Evolutionary conservation across 192 early-diverging fungal species (phyloP), one percentile per base, ranked within the genome.

Genomic region (Mortierella hygrophila): DNA sequence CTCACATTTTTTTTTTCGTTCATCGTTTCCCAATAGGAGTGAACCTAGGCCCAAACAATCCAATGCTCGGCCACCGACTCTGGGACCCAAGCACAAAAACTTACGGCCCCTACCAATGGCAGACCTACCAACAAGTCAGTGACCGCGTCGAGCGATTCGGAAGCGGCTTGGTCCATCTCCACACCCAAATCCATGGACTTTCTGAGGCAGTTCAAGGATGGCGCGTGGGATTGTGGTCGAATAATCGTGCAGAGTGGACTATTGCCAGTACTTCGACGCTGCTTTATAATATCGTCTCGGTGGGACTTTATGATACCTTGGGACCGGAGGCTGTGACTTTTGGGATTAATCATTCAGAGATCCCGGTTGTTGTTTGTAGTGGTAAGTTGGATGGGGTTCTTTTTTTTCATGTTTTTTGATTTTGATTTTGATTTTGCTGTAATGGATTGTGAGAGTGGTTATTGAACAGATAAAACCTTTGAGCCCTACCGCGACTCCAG

Each of bases 221-320:
- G 68, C 81, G 88, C 2, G 73, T 96, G 54, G 95, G 93, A 70
- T 85, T 97, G 70, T 96, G 95, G 88, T 78, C 95, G 15, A 78
- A 88, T 79, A 96, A 96, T 88, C 91, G 94, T 0, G 90, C 93
- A 23, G 94, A 96, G 78, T 97, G 96, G 94, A 79, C 88, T 23
- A 90, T 97, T 77, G 82, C 92, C 15, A 93, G 95, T 76, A 88
- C 90, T 37, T 95, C 87, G 1, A 88, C 91, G 29, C 72, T 91
- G 54, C 88, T 90, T 65, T 93, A 96, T 74, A 91, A 89, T 74
- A 65, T 93, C 47, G 91, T 90, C 68, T 87, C 90, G 9, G 96
- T 97, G 13, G 92, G 96, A 7, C 89, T 98, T 60, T 97, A 97
- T 88, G 97, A 98, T 84, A 96, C 96, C 29, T 91, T 98, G 29